Evolutionary conservation across 108 stramenopile genomes (phyloP).

Genomic region (Nitzschia sp.): DNA sequence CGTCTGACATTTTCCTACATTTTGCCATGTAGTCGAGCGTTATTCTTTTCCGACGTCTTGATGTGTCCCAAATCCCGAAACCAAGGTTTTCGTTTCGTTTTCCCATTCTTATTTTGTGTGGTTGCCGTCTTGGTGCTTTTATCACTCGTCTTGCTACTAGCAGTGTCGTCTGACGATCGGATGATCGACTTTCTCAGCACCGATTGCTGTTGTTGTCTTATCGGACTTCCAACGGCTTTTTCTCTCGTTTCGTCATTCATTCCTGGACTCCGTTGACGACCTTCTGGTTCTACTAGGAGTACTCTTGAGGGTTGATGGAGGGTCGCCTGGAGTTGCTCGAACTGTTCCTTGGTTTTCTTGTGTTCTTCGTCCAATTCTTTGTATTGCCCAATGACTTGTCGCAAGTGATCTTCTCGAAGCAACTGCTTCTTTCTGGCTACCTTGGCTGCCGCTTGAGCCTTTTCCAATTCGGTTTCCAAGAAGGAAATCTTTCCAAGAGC

Average conservation of each 20-base stretch:
- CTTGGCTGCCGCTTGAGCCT: conserved; percentile 21
- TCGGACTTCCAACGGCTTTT: not conserved
- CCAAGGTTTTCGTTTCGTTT: conserved; percentile 3
- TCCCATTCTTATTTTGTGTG: not conserved
- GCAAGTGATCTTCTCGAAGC: conserved; percentile 23
- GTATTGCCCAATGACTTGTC: conserved; percentile 34
- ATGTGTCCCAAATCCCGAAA: not conserved
- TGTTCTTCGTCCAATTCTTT: conserved; percentile 28
- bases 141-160: not conserved
- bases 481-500: conserved; percentile 5
- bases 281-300: not conserved
- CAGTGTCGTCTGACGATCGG: too few species aligned
- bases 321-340: not conserved
- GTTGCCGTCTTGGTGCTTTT: not conserved
- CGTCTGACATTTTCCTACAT: too few species aligned
- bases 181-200: too few species aligned
- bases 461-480: conserved; percentile 14
- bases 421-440: conserved; percentile 22
- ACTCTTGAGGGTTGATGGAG: too few species aligned
- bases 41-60: too few species aligned
- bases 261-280: not conserved
- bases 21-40: too few species aligned
- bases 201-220: too few species aligned
- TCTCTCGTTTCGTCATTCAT: not conserved
- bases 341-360: not conserved